Evolutionary conservation across 1,284 basidiomycete species (phyloP).

Genomic region (Ustilago curta): DNA sequence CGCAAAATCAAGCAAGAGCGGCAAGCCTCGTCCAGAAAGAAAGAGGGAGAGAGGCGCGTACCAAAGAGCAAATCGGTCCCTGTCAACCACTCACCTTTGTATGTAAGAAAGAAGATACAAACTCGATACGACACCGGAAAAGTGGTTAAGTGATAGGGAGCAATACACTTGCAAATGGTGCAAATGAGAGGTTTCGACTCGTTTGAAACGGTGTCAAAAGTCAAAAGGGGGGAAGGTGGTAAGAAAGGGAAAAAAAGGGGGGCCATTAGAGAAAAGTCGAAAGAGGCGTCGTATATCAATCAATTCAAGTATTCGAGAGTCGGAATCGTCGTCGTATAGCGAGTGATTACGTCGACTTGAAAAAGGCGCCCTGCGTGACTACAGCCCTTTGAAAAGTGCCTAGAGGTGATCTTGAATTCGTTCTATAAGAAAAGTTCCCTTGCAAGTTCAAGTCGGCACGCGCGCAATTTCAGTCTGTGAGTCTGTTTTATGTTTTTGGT

Average conservation of each 20-base stretch:
- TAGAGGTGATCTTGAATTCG: too few relatives aligned
- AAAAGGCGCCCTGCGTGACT: neutral
- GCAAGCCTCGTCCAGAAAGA: neutral
- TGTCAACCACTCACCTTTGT: conserved; percentile 3
- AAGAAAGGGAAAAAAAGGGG: conserved; percentile 26
- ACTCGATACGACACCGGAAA: neutral
- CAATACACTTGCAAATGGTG: conserved; percentile 2
- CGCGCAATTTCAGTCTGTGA: too few relatives aligned
- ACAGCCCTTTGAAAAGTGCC: too few relatives aligned
- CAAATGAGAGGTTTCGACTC: conserved; percentile 10
- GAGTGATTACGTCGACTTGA: neutral
- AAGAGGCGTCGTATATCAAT: conserved; percentile 17
- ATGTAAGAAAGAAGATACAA: neutral
- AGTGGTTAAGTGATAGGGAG: neutral
- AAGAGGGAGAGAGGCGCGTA: neutral
- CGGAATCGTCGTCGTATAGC: neutral
- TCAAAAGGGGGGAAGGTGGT: conserved; percentile 24
- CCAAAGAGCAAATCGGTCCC: neutral
- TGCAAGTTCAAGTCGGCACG: too few relatives aligned
- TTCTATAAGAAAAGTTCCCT: neutral
- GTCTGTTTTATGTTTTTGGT: too few relatives aligned
- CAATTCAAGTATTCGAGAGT: conserved; percentile 5
- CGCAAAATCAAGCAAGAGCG: neutral
- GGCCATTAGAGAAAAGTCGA: conserved; percentile 16
- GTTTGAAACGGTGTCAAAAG: neutral